Conservation (phyloP, 352 stramenopile genomes). For the Phytophthora foliorum region DNA sequence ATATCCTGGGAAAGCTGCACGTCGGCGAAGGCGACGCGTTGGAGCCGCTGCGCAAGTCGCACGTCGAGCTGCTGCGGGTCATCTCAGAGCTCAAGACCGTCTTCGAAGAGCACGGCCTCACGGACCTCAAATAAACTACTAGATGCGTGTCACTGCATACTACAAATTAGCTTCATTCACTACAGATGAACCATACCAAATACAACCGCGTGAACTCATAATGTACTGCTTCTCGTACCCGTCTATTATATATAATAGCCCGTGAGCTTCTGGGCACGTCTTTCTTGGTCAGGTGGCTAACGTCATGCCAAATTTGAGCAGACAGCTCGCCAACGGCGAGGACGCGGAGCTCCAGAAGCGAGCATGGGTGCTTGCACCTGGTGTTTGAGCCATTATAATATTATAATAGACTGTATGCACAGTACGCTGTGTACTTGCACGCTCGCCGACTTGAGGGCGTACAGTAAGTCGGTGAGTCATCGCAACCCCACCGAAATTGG, state of each 20-base stretch:
- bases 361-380: background rate
- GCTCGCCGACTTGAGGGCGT: too few relatives aligned
- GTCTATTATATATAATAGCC: too few relatives aligned
- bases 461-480: background rate
- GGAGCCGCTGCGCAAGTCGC: slow-evolving; percentile 47
- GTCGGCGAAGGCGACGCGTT: slow-evolving; percentile 53
- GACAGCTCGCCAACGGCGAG: background rate
- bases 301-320: background rate
- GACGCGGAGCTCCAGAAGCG: background rate
- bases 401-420: too few relatives aligned
- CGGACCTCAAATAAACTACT: slow-evolving; percentile 79
- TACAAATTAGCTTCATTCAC: slow-evolving; percentile 28
- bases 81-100: slow-evolving; percentile 61
- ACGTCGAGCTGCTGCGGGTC: slow-evolving; percentile 58
- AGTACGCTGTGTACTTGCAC: too few relatives aligned
- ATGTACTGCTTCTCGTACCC: too few relatives aligned
- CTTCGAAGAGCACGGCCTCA: slow-evolving; percentile 72
- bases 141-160: slow-evolving; percentile 33
- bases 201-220: background rate
- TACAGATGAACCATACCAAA: background rate
- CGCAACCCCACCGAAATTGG: too few relatives aligned
- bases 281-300: background rate
- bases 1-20: slow-evolving; percentile 65
- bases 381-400: background rate
- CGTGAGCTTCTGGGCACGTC: too few relatives aligned